Conservation (phyloP, 495 filamentous ascomycete species). For the Penicillium manginii region DNA sequence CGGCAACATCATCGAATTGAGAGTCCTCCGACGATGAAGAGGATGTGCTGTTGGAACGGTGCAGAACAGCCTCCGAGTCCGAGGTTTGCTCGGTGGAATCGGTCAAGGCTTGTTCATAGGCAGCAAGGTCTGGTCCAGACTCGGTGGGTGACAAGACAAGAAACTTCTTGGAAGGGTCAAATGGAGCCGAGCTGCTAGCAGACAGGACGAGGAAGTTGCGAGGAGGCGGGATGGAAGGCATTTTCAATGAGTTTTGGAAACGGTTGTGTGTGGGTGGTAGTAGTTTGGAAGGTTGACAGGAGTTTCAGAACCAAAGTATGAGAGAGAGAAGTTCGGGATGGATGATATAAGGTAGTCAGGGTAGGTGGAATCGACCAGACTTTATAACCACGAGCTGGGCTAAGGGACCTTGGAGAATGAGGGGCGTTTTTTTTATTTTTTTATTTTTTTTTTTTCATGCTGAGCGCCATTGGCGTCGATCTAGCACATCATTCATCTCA, state of each 20-base stretch:
- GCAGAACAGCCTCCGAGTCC: slow-evolving; percentile 12
- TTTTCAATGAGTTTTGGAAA: slow-evolving; percentile 25
- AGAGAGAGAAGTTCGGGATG: slow-evolving; percentile 5
- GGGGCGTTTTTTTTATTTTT: slow-evolving; percentile 22
- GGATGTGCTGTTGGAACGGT: slow-evolving; percentile 30
- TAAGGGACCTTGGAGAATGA: slow-evolving; percentile 28
- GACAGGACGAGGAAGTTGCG: slow-evolving; percentile 44
- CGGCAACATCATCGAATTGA: slow-evolving; percentile 18
- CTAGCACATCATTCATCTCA: slow-evolving; percentile 33
- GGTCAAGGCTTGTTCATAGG: slow-evolving; percentile 27
- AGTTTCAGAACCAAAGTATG: not conserved
- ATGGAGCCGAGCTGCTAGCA: slow-evolving; percentile 21
- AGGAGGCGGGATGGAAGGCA: slow-evolving; percentile 43
- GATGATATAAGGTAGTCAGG: slow-evolving; percentile 3
- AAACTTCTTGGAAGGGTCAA: slow-evolving; percentile 33
- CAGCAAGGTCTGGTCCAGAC: slow-evolving; percentile 35
- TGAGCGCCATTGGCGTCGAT: slow-evolving; percentile 34
- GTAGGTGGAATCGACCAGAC: slow-evolving; percentile 30
- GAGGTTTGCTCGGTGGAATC: slow-evolving; percentile 19
- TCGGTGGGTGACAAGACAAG: slow-evolving; percentile 43
- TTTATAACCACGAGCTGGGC: slow-evolving; percentile 35
- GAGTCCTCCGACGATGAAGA: slow-evolving; percentile 28
- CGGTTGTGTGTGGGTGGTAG: slow-evolving; percentile 11
- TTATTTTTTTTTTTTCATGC: slow-evolving; percentile 19
- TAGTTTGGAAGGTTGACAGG: not conserved